Evolutionary conservation across 306 rosid genomes (phyloP).

Genomic region (Astragalus membranaceus): DNA sequence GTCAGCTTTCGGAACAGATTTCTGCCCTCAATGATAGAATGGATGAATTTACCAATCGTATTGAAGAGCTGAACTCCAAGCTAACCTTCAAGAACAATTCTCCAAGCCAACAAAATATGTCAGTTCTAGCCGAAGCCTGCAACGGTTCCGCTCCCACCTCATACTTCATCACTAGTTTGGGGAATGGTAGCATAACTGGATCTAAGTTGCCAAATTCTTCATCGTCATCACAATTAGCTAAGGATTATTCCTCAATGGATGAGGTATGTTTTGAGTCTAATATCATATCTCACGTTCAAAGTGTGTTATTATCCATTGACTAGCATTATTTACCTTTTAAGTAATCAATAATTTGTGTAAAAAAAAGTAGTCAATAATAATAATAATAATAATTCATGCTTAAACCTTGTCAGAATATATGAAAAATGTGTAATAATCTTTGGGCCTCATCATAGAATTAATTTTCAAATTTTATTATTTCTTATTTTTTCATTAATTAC

Average conservation of each 20-base stretch:
- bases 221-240: conserved; percentile 66
- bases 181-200: conserved; percentile 66
- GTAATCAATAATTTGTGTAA: too few species aligned
- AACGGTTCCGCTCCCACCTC: conserved; percentile 84
- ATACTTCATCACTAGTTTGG: conserved; percentile 53
- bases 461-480: too few species aligned
- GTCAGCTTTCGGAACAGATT: conserved; percentile 83
- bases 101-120: conserved; percentile 73
- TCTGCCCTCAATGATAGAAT: conserved; percentile 88
- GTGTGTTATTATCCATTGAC: background rate
- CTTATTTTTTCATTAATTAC: too few species aligned
- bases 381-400: too few species aligned
- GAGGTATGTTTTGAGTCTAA: conserved; percentile 49
- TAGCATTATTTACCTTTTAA: background rate
- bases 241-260: conserved; percentile 64
- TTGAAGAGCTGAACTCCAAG: conserved; percentile 85
- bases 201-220: conserved; percentile 61
- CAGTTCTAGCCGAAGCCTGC: conserved; percentile 72
- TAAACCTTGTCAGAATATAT: too few species aligned
- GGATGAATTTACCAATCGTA: conserved; percentile 81
- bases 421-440: too few species aligned
- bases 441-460: too few species aligned
- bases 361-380: too few species aligned
- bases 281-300: background rate
- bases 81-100: conserved; percentile 43